These are phyloP conservation scores for Petunia axillaris DNA, from an alignment of 257 asterid genomes.

Conservation along the genomic window DNA sequence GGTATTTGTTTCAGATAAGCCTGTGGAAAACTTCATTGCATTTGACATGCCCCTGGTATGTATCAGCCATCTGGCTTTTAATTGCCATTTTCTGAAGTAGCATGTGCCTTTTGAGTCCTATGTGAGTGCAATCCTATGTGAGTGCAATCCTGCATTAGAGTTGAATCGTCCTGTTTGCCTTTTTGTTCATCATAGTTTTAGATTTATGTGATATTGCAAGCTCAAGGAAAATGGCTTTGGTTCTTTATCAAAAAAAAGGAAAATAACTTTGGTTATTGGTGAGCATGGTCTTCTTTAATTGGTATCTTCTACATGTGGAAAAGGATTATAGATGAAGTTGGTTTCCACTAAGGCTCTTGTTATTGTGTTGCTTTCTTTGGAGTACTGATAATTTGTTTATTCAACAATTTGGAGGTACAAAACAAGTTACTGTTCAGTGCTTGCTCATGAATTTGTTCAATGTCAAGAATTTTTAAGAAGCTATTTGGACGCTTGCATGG, in stretches of 20 bases:
- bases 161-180: not conserved
- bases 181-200: not conserved
- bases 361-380: not conserved
- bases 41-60: slow-evolving; percentile 24
- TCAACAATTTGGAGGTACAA: not conserved
- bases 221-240: not conserved
- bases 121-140: not conserved
- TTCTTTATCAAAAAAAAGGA: not conserved
- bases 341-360: not conserved
- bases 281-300: not conserved
- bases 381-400: not conserved
- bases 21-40: slow-evolving; percentile 22
- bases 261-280: not conserved
- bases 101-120: not conserved
- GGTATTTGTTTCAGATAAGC: slow-evolving; percentile 22
- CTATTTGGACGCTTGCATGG: not conserved
- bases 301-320: not conserved
- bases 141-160: too few species aligned
- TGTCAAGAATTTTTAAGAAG: not conserved
- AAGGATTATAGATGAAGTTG: not conserved
- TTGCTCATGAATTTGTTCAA: not conserved
- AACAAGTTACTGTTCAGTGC: not conserved
- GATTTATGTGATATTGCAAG: not conserved
- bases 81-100: not conserved
- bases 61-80: not conserved